Percentiles rank a stretch among this genome's conserved stretches.
phyloP scores from a whole-genome alignment of 768 basidiomycete genomes.

The Peribolospora baueri region DNA sequence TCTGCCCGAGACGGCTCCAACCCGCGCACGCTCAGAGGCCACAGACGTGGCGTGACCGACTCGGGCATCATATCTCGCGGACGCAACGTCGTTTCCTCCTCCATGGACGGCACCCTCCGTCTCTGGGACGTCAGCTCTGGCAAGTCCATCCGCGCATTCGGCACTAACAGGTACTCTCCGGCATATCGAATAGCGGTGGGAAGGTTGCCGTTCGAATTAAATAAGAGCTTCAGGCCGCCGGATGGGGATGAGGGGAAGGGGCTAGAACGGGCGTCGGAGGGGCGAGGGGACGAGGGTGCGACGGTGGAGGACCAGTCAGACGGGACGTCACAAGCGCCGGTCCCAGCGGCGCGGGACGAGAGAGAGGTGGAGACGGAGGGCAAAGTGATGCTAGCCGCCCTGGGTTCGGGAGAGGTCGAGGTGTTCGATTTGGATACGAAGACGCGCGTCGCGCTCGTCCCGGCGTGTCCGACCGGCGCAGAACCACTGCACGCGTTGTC shows the following conservation, averaged over 20 bases:
- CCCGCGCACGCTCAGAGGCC: conserved; percentile 40
- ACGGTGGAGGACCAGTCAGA: background rate
- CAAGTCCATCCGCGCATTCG: conserved; percentile 26
- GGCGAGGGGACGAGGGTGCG: no score
- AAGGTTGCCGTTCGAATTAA: no score
- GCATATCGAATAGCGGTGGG: no score
- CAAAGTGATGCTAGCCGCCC: conserved; percentile 31
- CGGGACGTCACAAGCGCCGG: no score
- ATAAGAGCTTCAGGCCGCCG: no score
- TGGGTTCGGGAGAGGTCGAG: conserved; percentile 34
- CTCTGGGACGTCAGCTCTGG: conserved; percentile 47
- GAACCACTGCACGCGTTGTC: background rate
- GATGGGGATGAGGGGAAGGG: no score
- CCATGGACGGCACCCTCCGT: conserved; percentile 42
- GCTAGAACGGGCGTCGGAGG: no score
- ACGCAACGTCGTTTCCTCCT: conserved; percentile 38
- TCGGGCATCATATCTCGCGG: conserved; percentile 41
- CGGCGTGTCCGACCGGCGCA: background rate
- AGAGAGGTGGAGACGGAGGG: conserved; percentile 28
- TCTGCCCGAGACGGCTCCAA: conserved; percentile 31
- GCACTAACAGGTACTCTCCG: conserved; percentile 9
- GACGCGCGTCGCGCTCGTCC: background rate
- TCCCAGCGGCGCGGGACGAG: conserved; percentile 6
- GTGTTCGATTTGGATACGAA: conserved; percentile 31
- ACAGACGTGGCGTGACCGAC: conserved; percentile 39